These are phyloP conservation scores for Phytophthora sp. DNA, from an alignment of 352 stramenopile species.

Conservation along the genomic window DNA sequence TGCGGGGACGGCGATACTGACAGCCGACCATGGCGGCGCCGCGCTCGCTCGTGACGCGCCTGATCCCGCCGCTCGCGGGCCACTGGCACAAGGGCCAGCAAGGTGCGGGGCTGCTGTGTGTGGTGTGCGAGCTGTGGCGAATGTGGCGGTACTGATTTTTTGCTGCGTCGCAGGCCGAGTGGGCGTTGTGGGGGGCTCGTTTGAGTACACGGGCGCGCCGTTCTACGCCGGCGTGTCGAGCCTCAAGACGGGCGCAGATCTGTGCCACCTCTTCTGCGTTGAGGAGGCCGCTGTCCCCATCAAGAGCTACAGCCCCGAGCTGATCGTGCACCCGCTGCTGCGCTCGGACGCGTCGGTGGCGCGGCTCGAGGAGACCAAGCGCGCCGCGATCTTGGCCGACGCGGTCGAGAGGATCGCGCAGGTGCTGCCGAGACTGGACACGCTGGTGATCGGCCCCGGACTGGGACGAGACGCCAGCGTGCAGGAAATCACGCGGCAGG, in stretches of 20 bases:
- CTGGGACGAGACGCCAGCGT: constrained; percentile 92
- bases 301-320: constrained; percentile 97
- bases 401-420: constrained; percentile 57
- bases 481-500: constrained; percentile 69
- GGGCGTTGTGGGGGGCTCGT: constrained; percentile 95
- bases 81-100: constrained; percentile 81
- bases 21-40: constrained; percentile 5
- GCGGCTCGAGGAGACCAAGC: constrained; percentile 27
- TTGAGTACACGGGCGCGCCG: constrained; percentile 97
- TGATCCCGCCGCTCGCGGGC: constrained; percentile 73
- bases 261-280: constrained; percentile 96
- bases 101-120: constrained; percentile 31
- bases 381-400: constrained; percentile 20
- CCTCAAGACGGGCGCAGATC: constrained; percentile 94
- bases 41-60: constrained; percentile 37
- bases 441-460: constrained; percentile 92
- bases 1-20: too few species aligned
- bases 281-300: constrained; percentile 94
- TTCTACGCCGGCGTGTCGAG: constrained; percentile 96
- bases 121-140: neutral
- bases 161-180: constrained; percentile 67
- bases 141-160: neutral
- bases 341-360: constrained; percentile 50
- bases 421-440: constrained; percentile 73
- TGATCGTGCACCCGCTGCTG: constrained; percentile 93